Base-by-base conservation (phyloP, 2,329 filamentous ascomycete genomes). In the Rhynchosporium agropyri region DNA sequence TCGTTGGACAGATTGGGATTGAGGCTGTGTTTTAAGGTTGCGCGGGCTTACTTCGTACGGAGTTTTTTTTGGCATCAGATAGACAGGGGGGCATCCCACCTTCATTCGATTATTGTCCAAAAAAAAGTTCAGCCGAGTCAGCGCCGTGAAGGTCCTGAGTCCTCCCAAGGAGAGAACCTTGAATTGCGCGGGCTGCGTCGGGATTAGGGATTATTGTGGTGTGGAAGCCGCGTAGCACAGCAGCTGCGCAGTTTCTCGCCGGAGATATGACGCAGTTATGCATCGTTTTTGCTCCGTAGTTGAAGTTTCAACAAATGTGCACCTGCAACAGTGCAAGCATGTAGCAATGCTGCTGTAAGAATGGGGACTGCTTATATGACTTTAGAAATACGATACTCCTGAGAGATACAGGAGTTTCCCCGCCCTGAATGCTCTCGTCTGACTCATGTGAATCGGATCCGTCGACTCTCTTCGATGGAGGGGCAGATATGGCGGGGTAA, bases 41-140 rank as follows among this genome's bases (percentile, higher is more conserved):
- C 20, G 20, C 20, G 20, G 20, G 20, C 20, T 20, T 20, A 20
- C 20, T 20, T 20, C 20, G 20, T 20, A 36, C 51, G 20, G 51
- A n/a, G 20, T 54, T 38, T 12, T 26, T 40, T 54, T 54, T 54
- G 51, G 36, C 51, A 54, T 54, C 51, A 40, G 51, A 54, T 54
- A 40, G 51, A 42, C 50, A 54, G 50, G 49, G 49, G 50, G 31
- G 10, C 4, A 46, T 40, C 33, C 33, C 50, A 54, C 7, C 33
- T 54, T 54, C 20, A 29, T n/a, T 38, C 15, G 48, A n/a, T 7
- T 46, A 7, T 46, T 28, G 43, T 3, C n/a, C 20, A 9, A 7
- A 20, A n/a, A 20, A 20, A 53, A 12, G n/a, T 28, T 53, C 33
- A 53, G 50, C 50, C 50, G 50, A 53, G 50, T 40, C 50, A 53